These are phyloP conservation scores for Phtheirospermum japonicum DNA, from an alignment of 257 asterid genomes.

Conservation along the genomic window DNA sequence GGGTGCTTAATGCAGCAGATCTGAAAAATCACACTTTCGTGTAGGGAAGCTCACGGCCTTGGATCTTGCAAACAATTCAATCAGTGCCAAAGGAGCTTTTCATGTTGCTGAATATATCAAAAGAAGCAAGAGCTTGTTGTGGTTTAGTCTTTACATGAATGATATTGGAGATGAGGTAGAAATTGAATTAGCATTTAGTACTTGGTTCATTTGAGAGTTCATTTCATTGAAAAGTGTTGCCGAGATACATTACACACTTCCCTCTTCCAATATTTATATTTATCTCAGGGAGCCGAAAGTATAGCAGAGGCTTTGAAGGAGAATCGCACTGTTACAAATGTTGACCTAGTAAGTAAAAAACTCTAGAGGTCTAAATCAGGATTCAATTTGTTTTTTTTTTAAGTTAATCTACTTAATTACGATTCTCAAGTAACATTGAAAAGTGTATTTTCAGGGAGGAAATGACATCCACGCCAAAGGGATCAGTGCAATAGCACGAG, in stretches of 20 bases:
- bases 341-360: slow-evolving; percentile 66
- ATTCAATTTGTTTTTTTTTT: neutral
- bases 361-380: slow-evolving; percentile 3
- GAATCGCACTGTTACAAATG: slow-evolving; percentile 70
- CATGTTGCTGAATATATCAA: slow-evolving; percentile 83
- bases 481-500: slow-evolving; percentile 58
- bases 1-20: slow-evolving; percentile 14
- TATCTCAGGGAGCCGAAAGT: slow-evolving; percentile 82
- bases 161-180: slow-evolving; percentile 90
- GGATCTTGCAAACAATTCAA: slow-evolving; percentile 87
- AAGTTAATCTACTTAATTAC: slow-evolving; percentile 3
- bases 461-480: slow-evolving; percentile 92
- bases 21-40: slow-evolving; percentile 25
- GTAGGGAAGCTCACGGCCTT: slow-evolving; percentile 71
- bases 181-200: neutral
- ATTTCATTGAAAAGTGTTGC: too few relatives aligned
- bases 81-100: slow-evolving; percentile 69
- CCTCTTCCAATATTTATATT: too few relatives aligned
- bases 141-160: slow-evolving; percentile 91
- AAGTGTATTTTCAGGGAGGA: slow-evolving; percentile 67
- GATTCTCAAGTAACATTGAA: slow-evolving; percentile 12
- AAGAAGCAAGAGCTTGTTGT: slow-evolving; percentile 74
- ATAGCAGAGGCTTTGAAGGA: slow-evolving; percentile 89
- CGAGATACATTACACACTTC: too few relatives aligned
- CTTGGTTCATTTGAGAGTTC: too few relatives aligned